Evolutionary conservation across 768 basidiomycete species (phyloP), one percentile per base, ranked within the genome.

Genomic region (Pisolithus microcarpus): DNA sequence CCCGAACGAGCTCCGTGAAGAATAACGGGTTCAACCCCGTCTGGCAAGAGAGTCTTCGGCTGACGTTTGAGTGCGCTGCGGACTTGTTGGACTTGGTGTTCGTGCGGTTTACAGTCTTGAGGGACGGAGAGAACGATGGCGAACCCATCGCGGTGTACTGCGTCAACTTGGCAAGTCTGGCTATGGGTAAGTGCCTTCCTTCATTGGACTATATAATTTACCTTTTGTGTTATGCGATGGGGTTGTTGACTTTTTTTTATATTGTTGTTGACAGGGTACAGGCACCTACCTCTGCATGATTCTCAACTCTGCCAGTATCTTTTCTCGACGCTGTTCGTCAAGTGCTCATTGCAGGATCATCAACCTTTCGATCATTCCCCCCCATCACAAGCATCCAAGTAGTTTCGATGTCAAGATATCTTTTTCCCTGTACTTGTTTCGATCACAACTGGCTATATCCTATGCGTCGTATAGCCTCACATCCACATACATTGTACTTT

Each of bases 21-120:
- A 85, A 90, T 64, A 94, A 94, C 62, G 91, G 93, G 0, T 93
- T 95, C 72, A 96, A 96, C 65, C 95, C 95, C 0, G 70, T 65
- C 1, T 97, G 93, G 89, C 76, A 90, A 55, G 81, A 92, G 59
- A 63, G 65, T 37, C 67, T 93, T 23, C 66, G 69, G 18, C 65
- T 94, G 19, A 82, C 84, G n/a, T 93, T 93, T 60, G 80, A 82
- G 46, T 83, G 84, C 57, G 75, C 85, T 26, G 81, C 85, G 0
- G 78, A 76, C 52, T 89, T 94, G 86, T 72, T 70, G 52, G 89
- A 93, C 28, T 73, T 97, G 24, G 78, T 91, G 30, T 97, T 97
- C 65, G 79, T 96, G 26, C 74, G 82, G 49, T 84, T 97, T 54
- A 76, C 80, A 24, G 81, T 97, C 16, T 74, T 80, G 56, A 81